phyloP scores from a whole-genome alignment of 805 yeast genomes.

The Pichia cephalocereana region DNA sequence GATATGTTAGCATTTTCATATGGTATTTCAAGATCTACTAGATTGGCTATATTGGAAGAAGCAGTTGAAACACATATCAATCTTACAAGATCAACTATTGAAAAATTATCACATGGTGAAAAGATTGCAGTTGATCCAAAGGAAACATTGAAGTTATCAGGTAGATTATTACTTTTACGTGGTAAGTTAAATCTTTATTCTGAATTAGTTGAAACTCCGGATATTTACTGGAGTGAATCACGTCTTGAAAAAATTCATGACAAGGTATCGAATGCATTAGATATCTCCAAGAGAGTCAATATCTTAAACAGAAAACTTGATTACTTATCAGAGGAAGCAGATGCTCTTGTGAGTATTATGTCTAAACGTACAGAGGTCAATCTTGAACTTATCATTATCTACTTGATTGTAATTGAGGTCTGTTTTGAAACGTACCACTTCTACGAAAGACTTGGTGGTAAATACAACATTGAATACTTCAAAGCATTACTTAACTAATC shows the following conservation, averaged over 20 bases:
- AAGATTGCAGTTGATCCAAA: constrained; percentile 42
- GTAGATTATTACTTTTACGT: constrained; percentile 63
- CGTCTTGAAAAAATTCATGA: constrained; percentile 68
- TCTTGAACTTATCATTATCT: constrained; percentile 82
- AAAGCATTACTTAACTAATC: neutral
- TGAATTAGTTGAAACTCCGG: constrained; percentile 87
- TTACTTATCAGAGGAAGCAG: constrained; percentile 82
- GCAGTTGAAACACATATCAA: constrained; percentile 61
- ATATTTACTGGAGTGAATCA: constrained; percentile 89
- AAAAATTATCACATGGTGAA: constrained; percentile 54
- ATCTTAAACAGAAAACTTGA: constrained; percentile 80
- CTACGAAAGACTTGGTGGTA: constrained; percentile 38
- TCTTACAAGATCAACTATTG: constrained; percentile 56
- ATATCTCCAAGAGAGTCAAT: constrained; percentile 65
- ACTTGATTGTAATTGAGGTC: constrained; percentile 77
- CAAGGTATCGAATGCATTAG: constrained; percentile 60
- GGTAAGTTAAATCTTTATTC: constrained; percentile 81
- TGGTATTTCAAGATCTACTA: constrained; percentile 79
- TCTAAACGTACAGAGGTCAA: constrained; percentile 69
- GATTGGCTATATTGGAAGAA: constrained; percentile 70
- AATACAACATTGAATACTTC: constrained; percentile 11
- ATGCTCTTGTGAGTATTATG: constrained; percentile 64
- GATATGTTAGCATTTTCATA: constrained; percentile 87
- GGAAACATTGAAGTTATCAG: constrained; percentile 62
- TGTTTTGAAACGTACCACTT: constrained; percentile 72